Conservation (phyloP, 306 rosid genomes). For the Boehmeria nivea region DNA sequence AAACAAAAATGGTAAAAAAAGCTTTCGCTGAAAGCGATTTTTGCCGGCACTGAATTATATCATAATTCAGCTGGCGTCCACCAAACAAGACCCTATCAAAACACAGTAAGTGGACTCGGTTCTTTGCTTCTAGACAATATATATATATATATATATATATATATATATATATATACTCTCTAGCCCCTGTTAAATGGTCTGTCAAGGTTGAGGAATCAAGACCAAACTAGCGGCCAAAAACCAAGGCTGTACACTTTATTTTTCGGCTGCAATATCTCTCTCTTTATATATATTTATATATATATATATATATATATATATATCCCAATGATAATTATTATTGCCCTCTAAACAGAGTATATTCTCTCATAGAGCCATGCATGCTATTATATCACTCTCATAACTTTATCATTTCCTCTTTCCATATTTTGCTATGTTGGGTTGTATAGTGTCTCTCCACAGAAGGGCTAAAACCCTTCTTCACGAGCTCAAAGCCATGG, state of each 20-base stretch:
- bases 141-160: too few relatives aligned
- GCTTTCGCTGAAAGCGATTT: conserved; percentile 17
- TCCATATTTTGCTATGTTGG: conserved; percentile 21
- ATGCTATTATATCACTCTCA: not conserved
- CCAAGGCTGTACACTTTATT: too few relatives aligned
- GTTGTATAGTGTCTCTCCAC: conserved; percentile 38
- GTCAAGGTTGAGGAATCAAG: not conserved
- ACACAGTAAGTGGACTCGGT: conserved; percentile 3
- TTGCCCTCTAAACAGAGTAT: too few relatives aligned
- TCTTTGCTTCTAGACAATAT: not conserved
- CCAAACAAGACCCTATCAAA: conserved; percentile 26
- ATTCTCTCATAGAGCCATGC: too few relatives aligned
- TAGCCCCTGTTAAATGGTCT: too few relatives aligned
- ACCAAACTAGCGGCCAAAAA: not conserved
- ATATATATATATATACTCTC: too few relatives aligned
- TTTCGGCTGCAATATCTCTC: too few relatives aligned
- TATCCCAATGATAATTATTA: too few relatives aligned
- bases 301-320: too few relatives aligned
- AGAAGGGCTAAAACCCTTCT: conserved; percentile 20
- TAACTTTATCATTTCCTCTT: not conserved
- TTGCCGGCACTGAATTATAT: conserved; percentile 21
- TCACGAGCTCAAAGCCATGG: conserved; percentile 12
- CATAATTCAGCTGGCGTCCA: conserved; percentile 30
- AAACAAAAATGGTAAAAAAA: too few relatives aligned
- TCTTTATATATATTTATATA: too few relatives aligned